These are phyloP conservation scores for Orobanche coerulescens DNA, from an alignment of 257 asterid genomes.

Conservation along the genomic window DNA sequence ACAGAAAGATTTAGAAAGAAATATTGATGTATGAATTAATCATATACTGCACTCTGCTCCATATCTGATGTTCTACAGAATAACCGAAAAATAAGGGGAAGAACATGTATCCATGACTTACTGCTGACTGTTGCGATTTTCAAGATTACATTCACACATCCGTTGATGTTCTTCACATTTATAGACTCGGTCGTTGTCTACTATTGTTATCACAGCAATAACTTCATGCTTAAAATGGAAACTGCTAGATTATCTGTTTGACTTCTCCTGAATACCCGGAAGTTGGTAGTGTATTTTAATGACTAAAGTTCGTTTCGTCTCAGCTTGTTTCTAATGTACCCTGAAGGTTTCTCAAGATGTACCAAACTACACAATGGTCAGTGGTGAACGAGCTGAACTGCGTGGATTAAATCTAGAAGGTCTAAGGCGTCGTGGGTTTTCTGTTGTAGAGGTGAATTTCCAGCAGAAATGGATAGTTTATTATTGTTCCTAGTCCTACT, in stretches of 20 bases:
- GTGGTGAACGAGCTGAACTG: slow-evolving; percentile 94
- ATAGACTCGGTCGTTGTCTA: background rate
- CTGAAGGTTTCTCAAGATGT: slow-evolving; percentile 83
- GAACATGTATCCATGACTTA: background rate
- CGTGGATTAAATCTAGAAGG: slow-evolving; percentile 94
- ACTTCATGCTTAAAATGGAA: background rate
- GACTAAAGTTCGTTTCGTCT: background rate
- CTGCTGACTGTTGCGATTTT: background rate
- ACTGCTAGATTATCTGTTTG: slow-evolving; percentile 10
- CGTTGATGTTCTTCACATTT: slow-evolving; percentile 5
- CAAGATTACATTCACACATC: background rate
- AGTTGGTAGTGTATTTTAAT: slow-evolving; percentile 1
- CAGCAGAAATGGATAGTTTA: background rate
- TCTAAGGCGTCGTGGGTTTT: slow-evolving; percentile 74
- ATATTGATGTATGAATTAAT: background rate
- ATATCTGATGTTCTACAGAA: background rate
- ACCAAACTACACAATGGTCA: slow-evolving; percentile 84
- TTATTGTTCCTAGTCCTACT: slow-evolving; percentile 1
- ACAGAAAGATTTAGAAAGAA: background rate
- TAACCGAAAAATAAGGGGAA: background rate
- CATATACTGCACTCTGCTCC: background rate
- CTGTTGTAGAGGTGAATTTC: slow-evolving; percentile 58
- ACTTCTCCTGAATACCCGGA: background rate
- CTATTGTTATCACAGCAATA: background rate
- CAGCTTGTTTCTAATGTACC: slow-evolving; percentile 3